Percentiles rank a stretch among this genome's conserved stretches.
These are phyloP conservation scores for Nemophila menziesii DNA, from an alignment of 257 asterid genomes.

Conservation along the genomic window DNA sequence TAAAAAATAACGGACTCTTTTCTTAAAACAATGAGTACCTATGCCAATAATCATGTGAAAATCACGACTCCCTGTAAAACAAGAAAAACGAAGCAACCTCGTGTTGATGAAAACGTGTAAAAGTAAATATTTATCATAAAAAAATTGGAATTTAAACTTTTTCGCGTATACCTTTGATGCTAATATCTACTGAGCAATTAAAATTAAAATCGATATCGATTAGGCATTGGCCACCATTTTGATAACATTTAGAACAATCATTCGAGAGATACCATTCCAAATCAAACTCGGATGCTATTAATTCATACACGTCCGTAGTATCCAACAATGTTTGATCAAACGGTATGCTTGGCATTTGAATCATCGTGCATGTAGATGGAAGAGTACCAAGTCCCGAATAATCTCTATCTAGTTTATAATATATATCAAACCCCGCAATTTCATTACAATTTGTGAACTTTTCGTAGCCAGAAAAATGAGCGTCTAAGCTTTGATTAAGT, in stretches of 20 bases:
- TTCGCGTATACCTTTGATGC: too few species aligned
- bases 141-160: background rate
- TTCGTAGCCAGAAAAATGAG: background rate
- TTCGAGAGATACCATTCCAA: constrained; percentile 11
- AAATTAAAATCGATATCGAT: background rate
- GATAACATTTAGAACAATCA: constrained; percentile 8
- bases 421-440: background rate
- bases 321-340: background rate
- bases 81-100: background rate
- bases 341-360: constrained; percentile 11
- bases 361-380: background rate
- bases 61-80: background rate
- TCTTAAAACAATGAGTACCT: background rate
- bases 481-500: background rate
- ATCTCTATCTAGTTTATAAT: background rate
- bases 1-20: background rate
- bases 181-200: constrained; percentile 3
- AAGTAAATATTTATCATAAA: background rate
- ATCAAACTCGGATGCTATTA: constrained; percentile 8
- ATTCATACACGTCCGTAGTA: background rate
- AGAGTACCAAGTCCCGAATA: background rate
- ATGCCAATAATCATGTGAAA: background rate
- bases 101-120: background rate
- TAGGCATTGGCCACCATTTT: constrained; percentile 9
- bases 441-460: background rate